A percentile compares a stretch with the other conserved stretches of the same genome.
Conservation (phyloP, 2,329 filamentous ascomycete genomes). For the Ascochyta clinopodiicola region DNA sequence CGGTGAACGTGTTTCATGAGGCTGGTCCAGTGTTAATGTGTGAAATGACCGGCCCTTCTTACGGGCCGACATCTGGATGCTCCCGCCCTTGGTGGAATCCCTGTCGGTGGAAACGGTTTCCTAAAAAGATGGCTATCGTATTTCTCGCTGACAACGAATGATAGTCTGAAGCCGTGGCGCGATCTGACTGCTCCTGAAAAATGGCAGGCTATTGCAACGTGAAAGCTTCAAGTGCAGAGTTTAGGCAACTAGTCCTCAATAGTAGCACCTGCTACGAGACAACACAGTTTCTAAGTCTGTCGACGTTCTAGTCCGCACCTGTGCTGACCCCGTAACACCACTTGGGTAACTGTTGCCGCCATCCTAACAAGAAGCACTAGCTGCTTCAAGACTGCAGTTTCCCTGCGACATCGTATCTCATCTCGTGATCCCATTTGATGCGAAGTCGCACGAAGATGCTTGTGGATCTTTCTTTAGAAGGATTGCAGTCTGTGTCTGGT, state of each 20-base stretch:
- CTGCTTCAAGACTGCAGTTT: neutral
- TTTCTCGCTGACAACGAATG: neutral
- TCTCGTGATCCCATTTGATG: neutral
- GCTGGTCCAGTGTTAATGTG: conserved; percentile 1
- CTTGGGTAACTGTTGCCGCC: neutral
- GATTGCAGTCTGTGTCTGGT: neutral
- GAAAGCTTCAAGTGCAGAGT: neutral
- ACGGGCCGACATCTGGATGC: conserved; percentile 6
- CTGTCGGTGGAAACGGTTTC: neutral
- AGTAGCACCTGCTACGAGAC: neutral
- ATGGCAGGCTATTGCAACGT: neutral
- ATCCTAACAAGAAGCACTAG: neutral
- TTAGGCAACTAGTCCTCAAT: neutral
- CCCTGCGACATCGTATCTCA: neutral
- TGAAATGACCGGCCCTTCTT: conserved; percentile 11
- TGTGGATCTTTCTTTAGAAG: neutral
- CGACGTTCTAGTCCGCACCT: neutral
- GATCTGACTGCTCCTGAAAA: neutral
- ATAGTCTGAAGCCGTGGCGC: no score
- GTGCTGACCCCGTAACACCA: neutral
- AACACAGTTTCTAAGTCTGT: neutral
- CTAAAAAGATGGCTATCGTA: neutral
- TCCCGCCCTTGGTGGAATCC: neutral
- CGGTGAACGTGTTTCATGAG: neutral
- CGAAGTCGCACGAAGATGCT: neutral